Conservation (phyloP, 495 filamentous ascomycete genomes). For the Penicillium maclennaniae region DNA sequence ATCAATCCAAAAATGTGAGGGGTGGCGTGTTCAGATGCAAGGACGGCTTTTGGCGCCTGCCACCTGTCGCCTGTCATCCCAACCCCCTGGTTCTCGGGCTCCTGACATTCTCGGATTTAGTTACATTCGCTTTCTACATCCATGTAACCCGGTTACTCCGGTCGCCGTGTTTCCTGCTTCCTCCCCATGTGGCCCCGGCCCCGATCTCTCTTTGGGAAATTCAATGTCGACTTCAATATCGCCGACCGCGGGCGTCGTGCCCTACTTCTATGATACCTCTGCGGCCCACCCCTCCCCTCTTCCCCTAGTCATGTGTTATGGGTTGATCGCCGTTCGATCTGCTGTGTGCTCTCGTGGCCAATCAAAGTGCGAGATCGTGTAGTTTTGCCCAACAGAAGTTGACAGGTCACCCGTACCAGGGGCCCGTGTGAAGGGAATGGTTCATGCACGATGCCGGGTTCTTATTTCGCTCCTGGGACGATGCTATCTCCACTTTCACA, state of each 20-base stretch:
- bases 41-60: not conserved
- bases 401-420: not conserved
- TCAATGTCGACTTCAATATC: not conserved
- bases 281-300: too few species aligned
- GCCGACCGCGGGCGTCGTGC: not conserved
- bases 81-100: constrained; percentile 16
- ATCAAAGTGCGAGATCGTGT: not conserved
- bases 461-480: not conserved
- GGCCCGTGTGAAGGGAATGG: not conserved
- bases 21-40: constrained; percentile 3
- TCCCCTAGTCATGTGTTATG: too few species aligned
- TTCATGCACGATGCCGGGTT: not conserved
- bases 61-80: constrained; percentile 15
- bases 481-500: not conserved
- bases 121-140: not conserved
- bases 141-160: not conserved
- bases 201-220: not conserved
- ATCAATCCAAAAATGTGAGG: constrained; percentile 16
- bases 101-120: not conserved
- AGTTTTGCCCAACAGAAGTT: not conserved
- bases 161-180: not conserved
- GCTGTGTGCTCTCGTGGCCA: not conserved
- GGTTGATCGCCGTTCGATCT: not conserved
- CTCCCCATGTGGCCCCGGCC: not conserved
- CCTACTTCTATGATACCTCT: not conserved